Evolutionary conservation across 2,329 filamentous ascomycete species (phyloP), one percentile per base, ranked within the genome.

Genomic region (Microsporum audouinii): DNA sequence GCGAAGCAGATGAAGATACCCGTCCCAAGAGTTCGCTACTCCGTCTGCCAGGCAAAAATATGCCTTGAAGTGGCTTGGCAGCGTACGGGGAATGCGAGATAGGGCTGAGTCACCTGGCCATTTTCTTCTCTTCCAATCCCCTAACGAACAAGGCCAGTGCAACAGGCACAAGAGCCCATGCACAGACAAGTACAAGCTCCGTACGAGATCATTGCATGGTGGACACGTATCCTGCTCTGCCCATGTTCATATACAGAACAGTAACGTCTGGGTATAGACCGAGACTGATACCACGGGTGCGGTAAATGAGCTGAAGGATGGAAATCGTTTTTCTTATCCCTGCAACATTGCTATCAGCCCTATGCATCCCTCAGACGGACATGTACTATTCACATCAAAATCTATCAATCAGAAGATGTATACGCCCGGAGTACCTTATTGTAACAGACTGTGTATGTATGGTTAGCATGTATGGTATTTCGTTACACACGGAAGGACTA

Each of bases 21-120:
- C 5, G 1, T 49, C 45, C 38, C 8, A 49, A 34, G 23, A 29
- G 29, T 34, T 53, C 49, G 49, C 33, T 36, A 31, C 17, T 23
- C 17, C 12, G 23, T 8, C 31, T 55, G 49, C 49, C 49, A 36
- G 29, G 49, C 49, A 34, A 36, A 38, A 55, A 31, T 55, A 14
- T 23, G 49, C 49, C 49, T 55, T 55, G 49, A 55, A 55, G 49
- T 23, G 2, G 49, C 49, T 55, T 55, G 49, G 49, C 49, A 29
- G 14, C 33, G 4, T 4, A n/a, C 49, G 31, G 33, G 49, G 36
- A 34, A n/a, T 34, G 31, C 29, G 31, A 55, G 49, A 55, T 55
- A 55, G 49, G 49, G 49, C 49, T 55, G 49, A 55, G 31, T 36
- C 49, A 34, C 49, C 33, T 55, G 31, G 12, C 43, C 23, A 17